These are phyloP conservation scores for Telfairia occidentalis DNA, from an alignment of 331 rosid genomes.

Conservation along the genomic window DNA sequence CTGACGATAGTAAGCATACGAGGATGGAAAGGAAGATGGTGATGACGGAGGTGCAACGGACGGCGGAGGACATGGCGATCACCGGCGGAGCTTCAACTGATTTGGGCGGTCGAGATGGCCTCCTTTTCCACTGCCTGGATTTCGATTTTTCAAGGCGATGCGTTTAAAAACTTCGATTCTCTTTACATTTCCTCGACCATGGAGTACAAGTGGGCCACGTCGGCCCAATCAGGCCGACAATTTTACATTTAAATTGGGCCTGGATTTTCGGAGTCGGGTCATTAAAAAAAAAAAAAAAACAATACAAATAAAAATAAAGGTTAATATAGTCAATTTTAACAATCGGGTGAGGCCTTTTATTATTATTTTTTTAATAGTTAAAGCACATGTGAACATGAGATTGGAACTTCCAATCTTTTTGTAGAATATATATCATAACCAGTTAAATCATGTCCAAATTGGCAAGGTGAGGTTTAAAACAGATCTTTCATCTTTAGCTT, in stretches of 20 bases:
- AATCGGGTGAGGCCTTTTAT: no score
- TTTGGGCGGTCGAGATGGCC: slow-evolving; percentile 29
- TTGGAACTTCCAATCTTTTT: no score
- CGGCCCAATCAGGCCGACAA: slow-evolving; percentile 1
- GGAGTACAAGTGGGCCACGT: slow-evolving; percentile 3
- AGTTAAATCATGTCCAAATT: no score
- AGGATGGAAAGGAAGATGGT: slow-evolving; percentile 23
- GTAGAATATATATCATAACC: no score
- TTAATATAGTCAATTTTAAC: no score
- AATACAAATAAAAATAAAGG: no score
- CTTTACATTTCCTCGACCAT: neutral
- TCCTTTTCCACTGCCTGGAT: slow-evolving; percentile 5
- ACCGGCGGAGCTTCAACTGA: slow-evolving; percentile 30
- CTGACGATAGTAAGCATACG: slow-evolving; percentile 34
- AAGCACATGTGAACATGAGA: no score
- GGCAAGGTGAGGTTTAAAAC: no score
- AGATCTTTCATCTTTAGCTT: no score
- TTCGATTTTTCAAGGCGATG: neutral
- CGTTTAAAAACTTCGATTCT: slow-evolving; percentile 1
- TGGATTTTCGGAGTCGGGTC: neutral
- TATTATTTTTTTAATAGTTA: no score
- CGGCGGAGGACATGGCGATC: slow-evolving; percentile 57
- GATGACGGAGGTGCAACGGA: slow-evolving; percentile 33
- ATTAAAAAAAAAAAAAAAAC: no score
- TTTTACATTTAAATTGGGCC: neutral